Base-by-base conservation (phyloP, 176 grass and related monocot species). In the Carex kokanica region DNA sequence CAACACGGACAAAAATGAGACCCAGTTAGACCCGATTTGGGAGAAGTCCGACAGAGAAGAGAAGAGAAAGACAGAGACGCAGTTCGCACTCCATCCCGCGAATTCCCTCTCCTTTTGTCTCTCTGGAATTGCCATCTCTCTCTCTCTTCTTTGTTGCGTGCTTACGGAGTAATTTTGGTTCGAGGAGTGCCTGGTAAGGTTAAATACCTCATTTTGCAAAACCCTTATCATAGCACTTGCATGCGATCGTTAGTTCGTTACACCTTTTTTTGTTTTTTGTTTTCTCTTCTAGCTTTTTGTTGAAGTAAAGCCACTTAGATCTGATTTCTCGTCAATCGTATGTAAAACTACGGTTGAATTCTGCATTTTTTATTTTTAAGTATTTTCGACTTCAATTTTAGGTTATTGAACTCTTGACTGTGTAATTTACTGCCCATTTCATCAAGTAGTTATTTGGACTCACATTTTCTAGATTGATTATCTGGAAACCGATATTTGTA, bases 21-120 rank as follows among this genome's bases (percentile, higher is more conserved):
- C 40, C 38, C 36, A 43, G 0, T 62, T 82, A 47, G 45, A 82
- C 60, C 40, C 79, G 62, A 82, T 66, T 67, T 47, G 41, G 78
- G 57, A 51, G 24, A 43, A 34, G 11, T 67, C 80, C 60, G 40
- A 82, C 3, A 4, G 36, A 61, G 79, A 27, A n/a, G 45, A 45
- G 47, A 8, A 18, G n/a, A 43, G 56, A 23, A 8, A 61, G 59
- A 53, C 1, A 47, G 5, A 75, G 49, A 78, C 23, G 25, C 73
- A 47, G 80, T 82, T 82, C 80, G 38, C 21, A 82, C 31, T 64
- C 40, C 21, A 68, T 67, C 57, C 78, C 60, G 58, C 73, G 73
- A 78, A 55, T 32, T 54, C 16, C 47, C 31, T 21, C 38, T 49
- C 40, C 29, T 57, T 66, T 51, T 29, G 18, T 82, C 38, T 47